phyloP scores from a whole-genome alignment of 768 basidiomycete genomes.

The Suillus subluteus region DNA sequence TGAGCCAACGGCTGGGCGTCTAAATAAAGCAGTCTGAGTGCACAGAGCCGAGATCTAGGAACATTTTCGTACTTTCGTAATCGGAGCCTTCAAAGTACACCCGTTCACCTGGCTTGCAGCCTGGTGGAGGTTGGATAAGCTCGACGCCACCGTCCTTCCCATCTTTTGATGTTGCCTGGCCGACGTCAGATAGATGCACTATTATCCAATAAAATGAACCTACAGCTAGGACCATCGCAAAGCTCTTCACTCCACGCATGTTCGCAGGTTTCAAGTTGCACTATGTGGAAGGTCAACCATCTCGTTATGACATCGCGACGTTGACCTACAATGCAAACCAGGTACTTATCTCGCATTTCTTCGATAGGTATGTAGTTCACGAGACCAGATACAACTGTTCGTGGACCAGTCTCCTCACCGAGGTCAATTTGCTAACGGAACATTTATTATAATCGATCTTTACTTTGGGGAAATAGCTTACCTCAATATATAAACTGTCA shows the following conservation, averaged over 20 bases:
- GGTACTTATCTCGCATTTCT: slow-evolving; percentile 81
- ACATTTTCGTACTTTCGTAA: slow-evolving; percentile 65
- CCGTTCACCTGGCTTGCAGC: slow-evolving; percentile 87
- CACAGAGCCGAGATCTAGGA: not conserved
- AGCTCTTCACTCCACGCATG: slow-evolving; percentile 98
- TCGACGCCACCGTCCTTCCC: slow-evolving; percentile 92
- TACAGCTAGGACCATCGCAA: slow-evolving; percentile 96
- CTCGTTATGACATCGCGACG: not conserved
- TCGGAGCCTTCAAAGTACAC: slow-evolving; percentile 94
- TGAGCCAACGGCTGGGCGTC: slow-evolving; percentile 74
- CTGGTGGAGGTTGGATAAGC: slow-evolving; percentile 84
- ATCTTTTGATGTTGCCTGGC: slow-evolving; percentile 85
- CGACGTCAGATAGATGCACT: slow-evolving; percentile 8
- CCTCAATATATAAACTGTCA: slow-evolving; percentile 96
- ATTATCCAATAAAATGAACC: not conserved
- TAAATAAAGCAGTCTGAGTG: slow-evolving; percentile 27
- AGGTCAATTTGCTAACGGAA: slow-evolving; percentile 84
- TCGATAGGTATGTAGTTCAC: slow-evolving; percentile 97
- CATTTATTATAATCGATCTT: slow-evolving; percentile 7
- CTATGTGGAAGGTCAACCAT: slow-evolving; percentile 36
- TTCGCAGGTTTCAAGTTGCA: slow-evolving; percentile 94
- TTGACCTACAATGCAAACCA: slow-evolving; percentile 76
- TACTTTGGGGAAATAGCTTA: slow-evolving; percentile 29
- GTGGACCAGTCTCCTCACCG: slow-evolving; percentile 91
- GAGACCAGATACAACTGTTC: slow-evolving; percentile 95